Conservation (phyloP, 805 yeast species). For the Metschnikowia colocasiae region DNA sequence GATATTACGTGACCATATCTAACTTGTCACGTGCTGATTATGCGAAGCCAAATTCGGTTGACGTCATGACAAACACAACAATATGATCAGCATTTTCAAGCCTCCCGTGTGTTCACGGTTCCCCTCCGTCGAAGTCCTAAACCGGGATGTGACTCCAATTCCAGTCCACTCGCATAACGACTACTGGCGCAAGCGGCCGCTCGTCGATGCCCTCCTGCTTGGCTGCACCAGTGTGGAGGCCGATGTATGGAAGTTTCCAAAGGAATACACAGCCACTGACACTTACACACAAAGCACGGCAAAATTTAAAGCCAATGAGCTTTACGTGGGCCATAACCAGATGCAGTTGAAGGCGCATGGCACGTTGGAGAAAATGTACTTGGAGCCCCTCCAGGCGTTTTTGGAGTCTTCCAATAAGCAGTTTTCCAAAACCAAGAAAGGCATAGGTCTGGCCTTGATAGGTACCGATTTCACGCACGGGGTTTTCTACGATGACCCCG, state of each 20-base stretch:
- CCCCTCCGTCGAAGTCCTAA: constrained; percentile 24
- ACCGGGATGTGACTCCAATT: constrained; percentile 37
- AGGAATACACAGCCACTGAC: constrained; percentile 27
- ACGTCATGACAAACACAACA: neutral
- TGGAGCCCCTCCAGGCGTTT: constrained; percentile 49
- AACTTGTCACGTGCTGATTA: neutral
- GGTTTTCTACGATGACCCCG: constrained; percentile 42
- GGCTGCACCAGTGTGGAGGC: constrained; percentile 63
- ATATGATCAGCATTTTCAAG: constrained; percentile 15
- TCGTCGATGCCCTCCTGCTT: constrained; percentile 52
- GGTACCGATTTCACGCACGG: constrained; percentile 20
- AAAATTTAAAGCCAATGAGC: constrained; percentile 20
- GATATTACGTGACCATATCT: too few species aligned
- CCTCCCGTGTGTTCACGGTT: neutral
- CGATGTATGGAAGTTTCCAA: constrained; percentile 55
- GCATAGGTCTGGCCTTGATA: neutral
- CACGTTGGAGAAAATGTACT: constrained; percentile 49
- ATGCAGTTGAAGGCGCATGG: constrained; percentile 41
- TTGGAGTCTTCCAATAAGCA: constrained; percentile 46
- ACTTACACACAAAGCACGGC: constrained; percentile 26
- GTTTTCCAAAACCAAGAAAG: neutral
- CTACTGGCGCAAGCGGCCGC: constrained; percentile 58
- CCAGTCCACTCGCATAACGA: constrained; percentile 67
- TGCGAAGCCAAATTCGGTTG: neutral
- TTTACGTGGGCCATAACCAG: constrained; percentile 63